Conservation (phyloP, 202 grass and related monocot genomes). For the Setaria viridis region DNA sequence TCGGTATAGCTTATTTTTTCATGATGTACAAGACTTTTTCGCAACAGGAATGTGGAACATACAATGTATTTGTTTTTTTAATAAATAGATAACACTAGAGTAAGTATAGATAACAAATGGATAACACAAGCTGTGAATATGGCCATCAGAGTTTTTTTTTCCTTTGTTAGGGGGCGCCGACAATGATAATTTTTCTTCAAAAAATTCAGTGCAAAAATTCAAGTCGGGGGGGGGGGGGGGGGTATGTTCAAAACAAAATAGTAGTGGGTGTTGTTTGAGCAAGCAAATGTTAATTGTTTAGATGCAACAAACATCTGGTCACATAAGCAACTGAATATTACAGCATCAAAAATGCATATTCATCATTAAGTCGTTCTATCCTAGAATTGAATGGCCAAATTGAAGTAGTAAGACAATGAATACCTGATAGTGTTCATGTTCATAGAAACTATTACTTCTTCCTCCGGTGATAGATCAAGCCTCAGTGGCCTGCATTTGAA, state of each 20-base stretch:
- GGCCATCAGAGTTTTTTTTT: not conserved
- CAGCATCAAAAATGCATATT: constrained; percentile 3
- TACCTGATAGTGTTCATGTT: constrained; percentile 93
- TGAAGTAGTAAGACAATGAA: constrained; percentile 21
- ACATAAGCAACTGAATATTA: constrained; percentile 40
- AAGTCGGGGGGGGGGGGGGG: too few relatives aligned
- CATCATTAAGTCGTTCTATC: constrained; percentile 17
- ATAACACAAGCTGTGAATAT: constrained; percentile 12
- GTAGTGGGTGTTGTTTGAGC: constrained; percentile 15
- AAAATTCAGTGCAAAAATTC: not conserved
- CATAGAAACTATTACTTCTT: constrained; percentile 90
- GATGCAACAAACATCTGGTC: constrained; percentile 31
- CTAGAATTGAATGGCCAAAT: too few relatives aligned
- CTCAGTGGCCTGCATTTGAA: constrained; percentile 70
- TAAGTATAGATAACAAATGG: not conserved
- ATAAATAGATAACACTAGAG: not conserved
- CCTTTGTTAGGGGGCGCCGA: too few relatives aligned
- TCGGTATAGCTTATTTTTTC: not conserved
- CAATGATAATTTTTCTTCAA: not conserved
- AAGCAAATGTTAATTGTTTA: constrained; percentile 16
- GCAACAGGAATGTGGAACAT: not conserved
- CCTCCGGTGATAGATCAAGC: constrained; percentile 94
- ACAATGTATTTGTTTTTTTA: not conserved
- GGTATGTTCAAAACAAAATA: not conserved
- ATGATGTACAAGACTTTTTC: constrained; percentile 17